phyloP scores from a whole-genome alignment of 495 filamentous ascomycete species.

The Penicillium riverlandense region DNA sequence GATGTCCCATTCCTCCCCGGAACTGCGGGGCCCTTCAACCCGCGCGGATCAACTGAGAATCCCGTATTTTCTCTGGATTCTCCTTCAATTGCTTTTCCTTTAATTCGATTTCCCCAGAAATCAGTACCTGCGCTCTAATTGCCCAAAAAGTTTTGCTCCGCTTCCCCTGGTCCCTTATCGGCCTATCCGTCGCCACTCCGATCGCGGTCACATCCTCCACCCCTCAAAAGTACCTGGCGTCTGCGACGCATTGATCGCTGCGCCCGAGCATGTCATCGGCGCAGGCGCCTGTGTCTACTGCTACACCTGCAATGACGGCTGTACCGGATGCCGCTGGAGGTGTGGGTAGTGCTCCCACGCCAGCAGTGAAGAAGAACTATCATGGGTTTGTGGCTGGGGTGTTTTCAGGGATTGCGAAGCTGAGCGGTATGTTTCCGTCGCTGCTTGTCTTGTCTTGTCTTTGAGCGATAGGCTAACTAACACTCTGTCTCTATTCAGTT shows the following conservation, averaged over 20 bases:
- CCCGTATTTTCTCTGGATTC: constrained; percentile 6
- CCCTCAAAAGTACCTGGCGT: background rate
- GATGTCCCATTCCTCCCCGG: constrained; percentile 24
- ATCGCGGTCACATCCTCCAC: constrained; percentile 2
- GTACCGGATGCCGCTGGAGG: background rate
- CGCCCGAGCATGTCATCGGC: constrained; percentile 19
- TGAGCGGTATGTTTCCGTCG: constrained; percentile 54
- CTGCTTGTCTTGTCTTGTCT: background rate
- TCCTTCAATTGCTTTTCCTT: constrained; percentile 3
- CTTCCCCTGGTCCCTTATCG: background rate
- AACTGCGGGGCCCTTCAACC: constrained; percentile 20
- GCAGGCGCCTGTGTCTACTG: constrained; percentile 12
- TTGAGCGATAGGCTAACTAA: too few species aligned
- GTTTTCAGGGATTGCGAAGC: constrained; percentile 87
- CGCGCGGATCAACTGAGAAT: constrained; percentile 5
- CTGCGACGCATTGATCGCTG: background rate
- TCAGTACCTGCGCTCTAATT: too few species aligned
- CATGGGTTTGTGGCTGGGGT: constrained; percentile 92
- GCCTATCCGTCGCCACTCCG: background rate
- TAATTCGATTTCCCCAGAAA: background rate
- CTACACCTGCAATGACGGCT: background rate
- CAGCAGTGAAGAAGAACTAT: constrained; percentile 47
- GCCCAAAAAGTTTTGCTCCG: background rate
- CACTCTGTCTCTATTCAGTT: constrained; percentile 26
- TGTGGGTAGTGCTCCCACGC: constrained; percentile 5